Base-by-base conservation (phyloP, 208 protist genomes). In the Acanthamoeba divionensis region DNA sequence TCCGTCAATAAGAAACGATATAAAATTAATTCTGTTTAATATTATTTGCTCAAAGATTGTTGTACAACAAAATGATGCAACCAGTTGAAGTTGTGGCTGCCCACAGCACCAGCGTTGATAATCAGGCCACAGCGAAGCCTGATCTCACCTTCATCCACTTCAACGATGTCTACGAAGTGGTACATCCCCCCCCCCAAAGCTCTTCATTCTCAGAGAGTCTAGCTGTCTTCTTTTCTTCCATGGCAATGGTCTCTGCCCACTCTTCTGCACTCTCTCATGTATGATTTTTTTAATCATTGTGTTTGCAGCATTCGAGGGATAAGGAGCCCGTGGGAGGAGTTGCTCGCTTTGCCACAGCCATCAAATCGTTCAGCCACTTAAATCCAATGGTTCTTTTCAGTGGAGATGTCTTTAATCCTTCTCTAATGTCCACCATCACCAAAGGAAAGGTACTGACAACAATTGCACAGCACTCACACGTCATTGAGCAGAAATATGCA, bases 91-190 rank as follows among this genome's bases (percentile, higher is more conserved):
- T n/a, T n/a, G n/a, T n/a, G n/a, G n/a, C n/a, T n/a, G n/a, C n/a
- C n/a, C n/a, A n/a, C n/a, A n/a, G n/a, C n/a, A n/a, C n/a, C n/a
- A n/a, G n/a, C n/a, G n/a, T n/a, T n/a, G n/a, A n/a, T n/a, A n/a
- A n/a, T n/a, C n/a, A n/a, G n/a, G n/a, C n/a, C n/a, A n/a, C n/a
- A n/a, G n/a, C n/a, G n/a, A n/a, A n/a, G n/a, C n/a, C n/a, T n/a
- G n/a, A n/a, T n/a, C n/a, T n/a, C n/a, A n/a, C n/a, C n/a, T n/a
- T n/a, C n/a, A n/a, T n/a, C n/a, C 83, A 90, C 38, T 90, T 90
- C 36, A 90, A 90, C 41, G 83, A 90, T 24, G 62, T 90, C 21
- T 90, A 90, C 48, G 83, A 90, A 31, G 66, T 90, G 33, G 0
- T 8, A 15, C 3, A 15, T 15, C 24, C 50, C 15, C 6, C 0